Conservation (phyloP, 495 filamentous ascomycete genomes). For the Penicillium cataractarum region DNA sequence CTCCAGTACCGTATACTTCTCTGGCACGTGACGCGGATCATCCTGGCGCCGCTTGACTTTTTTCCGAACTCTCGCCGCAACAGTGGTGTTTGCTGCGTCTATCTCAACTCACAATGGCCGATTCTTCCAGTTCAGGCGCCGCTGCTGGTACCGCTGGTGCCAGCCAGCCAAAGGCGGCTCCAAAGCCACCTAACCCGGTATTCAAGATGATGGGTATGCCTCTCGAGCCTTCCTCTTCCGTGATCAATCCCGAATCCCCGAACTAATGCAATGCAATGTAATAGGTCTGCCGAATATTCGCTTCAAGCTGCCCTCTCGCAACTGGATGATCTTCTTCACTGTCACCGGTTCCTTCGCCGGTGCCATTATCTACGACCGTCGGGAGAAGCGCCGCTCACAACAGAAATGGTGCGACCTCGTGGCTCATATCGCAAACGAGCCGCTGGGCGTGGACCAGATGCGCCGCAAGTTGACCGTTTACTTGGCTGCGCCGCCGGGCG, state of each 20-base stretch:
- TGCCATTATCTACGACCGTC: constrained; percentile 84
- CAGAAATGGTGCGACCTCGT: constrained; percentile 87
- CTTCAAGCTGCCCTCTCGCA: constrained; percentile 87
- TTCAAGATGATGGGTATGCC: constrained; percentile 71
- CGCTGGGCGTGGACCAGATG: constrained; percentile 68
- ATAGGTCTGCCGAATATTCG: constrained; percentile 75
- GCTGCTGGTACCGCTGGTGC: constrained; percentile 33
- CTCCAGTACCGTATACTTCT: not conserved
- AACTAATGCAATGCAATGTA: constrained; percentile 17
- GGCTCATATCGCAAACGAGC: constrained; percentile 80
- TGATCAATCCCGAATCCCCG: not conserved
- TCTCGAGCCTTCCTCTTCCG: not conserved
- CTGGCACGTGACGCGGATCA: constrained; percentile 27
- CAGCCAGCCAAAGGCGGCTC: constrained; percentile 41
- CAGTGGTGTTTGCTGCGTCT: not conserved
- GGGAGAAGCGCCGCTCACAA: constrained; percentile 80
- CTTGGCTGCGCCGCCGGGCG: constrained; percentile 81
- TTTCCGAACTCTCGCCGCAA: constrained; percentile 19
- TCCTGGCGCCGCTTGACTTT: constrained; percentile 23
- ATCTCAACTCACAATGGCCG: constrained; percentile 34
- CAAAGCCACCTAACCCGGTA: constrained; percentile 64
- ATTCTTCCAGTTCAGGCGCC: constrained; percentile 39
- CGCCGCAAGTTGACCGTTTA: constrained; percentile 87
- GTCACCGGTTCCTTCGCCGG: constrained; percentile 76
- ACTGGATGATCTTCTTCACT: constrained; percentile 94